Evolutionary conservation across 352 stramenopile species (phyloP).

Genomic region (Globisporangium recalcitrans): DNA sequence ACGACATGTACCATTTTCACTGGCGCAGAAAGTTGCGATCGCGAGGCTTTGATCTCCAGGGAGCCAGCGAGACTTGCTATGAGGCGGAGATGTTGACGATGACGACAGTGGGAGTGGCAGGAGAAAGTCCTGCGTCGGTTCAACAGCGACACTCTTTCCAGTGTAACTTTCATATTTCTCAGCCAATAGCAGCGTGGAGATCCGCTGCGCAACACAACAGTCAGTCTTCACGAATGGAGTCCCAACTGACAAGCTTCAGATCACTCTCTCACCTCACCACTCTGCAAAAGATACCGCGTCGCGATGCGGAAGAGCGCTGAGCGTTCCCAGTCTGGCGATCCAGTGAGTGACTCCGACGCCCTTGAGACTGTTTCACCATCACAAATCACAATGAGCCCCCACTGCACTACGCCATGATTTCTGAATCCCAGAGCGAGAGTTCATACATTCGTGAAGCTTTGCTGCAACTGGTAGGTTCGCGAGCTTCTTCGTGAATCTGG

Average conservation of each 20-base stretch:
- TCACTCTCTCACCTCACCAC: conserved; percentile 3
- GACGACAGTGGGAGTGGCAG: neutral
- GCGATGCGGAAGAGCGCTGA: conserved; percentile 14
- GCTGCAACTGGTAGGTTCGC: neutral
- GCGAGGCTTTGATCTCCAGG: conserved; percentile 9
- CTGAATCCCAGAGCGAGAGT: neutral
- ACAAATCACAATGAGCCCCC: neutral
- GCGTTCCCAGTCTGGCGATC: conserved; percentile 1
- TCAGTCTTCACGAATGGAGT: neutral
- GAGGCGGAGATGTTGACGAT: too few species aligned
- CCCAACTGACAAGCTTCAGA: neutral
- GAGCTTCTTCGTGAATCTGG: neutral
- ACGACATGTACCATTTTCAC: neutral
- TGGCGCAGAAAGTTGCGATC: neutral
- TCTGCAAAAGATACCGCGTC: conserved; percentile 12
- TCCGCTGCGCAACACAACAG: neutral
- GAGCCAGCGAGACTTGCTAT: too few species aligned
- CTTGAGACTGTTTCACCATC: neutral
- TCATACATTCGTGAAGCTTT: conserved; percentile 10
- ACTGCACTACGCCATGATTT: neutral
- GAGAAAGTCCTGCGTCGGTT: neutral
- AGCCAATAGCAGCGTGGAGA: conserved; percentile 1
- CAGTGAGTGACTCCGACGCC: conserved; percentile 1
- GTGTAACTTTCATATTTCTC: conserved; percentile 10
- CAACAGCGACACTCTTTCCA: neutral